Conservation (phyloP, 331 rosid species). For the Malus hybrid region DNA sequence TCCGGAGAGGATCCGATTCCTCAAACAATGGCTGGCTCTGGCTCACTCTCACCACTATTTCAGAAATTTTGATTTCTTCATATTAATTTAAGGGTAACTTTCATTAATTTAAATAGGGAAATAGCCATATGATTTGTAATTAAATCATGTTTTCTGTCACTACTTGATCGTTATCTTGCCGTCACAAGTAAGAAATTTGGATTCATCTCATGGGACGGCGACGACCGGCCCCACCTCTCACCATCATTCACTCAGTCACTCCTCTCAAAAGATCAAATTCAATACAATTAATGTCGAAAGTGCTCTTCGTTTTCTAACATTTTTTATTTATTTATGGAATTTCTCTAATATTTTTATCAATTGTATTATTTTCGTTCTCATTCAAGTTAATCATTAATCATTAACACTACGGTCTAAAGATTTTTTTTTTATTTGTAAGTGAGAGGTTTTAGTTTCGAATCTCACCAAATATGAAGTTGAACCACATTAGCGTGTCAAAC, state of each 20-base stretch:
- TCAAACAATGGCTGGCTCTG: too few species aligned
- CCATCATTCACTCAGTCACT: conserved; percentile 13
- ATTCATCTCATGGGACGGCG: conserved; percentile 74
- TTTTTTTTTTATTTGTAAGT: too few species aligned
- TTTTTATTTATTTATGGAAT: too few species aligned
- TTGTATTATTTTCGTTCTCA: too few species aligned
- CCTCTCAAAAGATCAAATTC: background rate
- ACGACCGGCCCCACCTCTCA: conserved; percentile 37
- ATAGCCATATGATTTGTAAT: conserved; percentile 12
- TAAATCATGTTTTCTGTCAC: conserved; percentile 19
- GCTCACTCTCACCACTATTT: too few species aligned
- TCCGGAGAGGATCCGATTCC: too few species aligned
- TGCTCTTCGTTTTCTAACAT: background rate
- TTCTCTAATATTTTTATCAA: too few species aligned
- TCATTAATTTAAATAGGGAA: background rate
- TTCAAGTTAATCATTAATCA: too few species aligned
- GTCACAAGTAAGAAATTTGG: conserved; percentile 58
- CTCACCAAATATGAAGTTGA: fast-evolving
- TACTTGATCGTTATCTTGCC: conserved; percentile 63
- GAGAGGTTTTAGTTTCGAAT: fast-evolving
- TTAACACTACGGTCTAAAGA: fast-evolving
- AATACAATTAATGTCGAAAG: conserved; percentile 20
- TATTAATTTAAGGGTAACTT: too few species aligned
- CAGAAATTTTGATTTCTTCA: too few species aligned
- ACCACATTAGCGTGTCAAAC: too few species aligned